These are phyloP conservation scores for Aegilops tauschii DNA, from an alignment of 176 grass and related monocot species.

Conservation along the genomic window DNA sequence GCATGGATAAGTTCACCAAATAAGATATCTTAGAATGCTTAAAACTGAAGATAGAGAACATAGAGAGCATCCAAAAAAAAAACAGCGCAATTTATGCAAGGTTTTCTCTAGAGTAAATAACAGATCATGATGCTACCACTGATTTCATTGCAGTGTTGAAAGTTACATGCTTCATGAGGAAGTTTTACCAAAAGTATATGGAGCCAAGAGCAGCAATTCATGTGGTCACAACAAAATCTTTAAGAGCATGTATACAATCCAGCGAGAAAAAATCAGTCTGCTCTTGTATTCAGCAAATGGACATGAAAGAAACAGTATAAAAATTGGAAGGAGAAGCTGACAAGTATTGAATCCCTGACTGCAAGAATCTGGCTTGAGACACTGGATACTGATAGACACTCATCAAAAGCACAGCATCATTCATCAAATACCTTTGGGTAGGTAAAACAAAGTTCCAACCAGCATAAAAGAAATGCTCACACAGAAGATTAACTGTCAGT, in stretches of 20 bases:
- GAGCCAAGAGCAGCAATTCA: background rate
- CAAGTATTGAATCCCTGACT: background rate
- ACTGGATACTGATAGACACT: background rate
- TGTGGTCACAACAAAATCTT: background rate
- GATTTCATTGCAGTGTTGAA: background rate
- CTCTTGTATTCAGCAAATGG: background rate
- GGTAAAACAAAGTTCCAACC: background rate
- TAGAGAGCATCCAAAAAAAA: background rate
- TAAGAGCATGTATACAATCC: background rate
- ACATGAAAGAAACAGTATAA: background rate
- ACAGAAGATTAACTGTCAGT: background rate
- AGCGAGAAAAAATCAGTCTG: background rate
- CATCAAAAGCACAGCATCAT: background rate
- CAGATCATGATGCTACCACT: background rate
- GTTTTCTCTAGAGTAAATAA: background rate
- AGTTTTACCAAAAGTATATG: slow-evolving; percentile 12
- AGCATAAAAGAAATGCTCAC: background rate
- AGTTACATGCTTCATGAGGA: background rate
- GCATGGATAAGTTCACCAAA: background rate
- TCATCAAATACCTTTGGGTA: background rate
- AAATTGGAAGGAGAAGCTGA: background rate
- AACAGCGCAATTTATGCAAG: background rate
- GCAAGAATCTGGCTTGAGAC: background rate
- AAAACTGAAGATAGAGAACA: background rate
- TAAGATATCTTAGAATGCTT: background rate